These are phyloP conservation scores for Termitomyces sp. DNA, from an alignment of 1,284 basidiomycete genomes.

Conservation along the genomic window DNA sequence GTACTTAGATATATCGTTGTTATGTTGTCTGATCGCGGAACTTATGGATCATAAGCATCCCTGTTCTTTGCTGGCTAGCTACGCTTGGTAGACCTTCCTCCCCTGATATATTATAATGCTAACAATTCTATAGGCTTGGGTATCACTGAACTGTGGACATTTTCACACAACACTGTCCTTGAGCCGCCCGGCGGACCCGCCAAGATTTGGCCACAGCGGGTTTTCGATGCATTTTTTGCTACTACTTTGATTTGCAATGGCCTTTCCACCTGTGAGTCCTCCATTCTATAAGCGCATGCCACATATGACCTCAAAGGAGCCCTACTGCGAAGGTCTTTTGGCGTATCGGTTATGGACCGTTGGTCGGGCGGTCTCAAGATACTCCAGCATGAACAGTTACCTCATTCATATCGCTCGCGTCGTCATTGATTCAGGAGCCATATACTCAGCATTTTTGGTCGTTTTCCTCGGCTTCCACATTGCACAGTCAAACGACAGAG, in stretches of 20 bases:
- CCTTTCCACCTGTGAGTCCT: not conserved
- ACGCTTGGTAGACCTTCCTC: not conserved
- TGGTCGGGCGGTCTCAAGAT: not conserved
- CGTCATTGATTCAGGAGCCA: slow-evolving; percentile 3
- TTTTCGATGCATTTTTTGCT: not conserved
- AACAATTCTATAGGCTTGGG: not conserved
- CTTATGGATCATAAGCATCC: not conserved
- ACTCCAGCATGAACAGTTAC: not conserved
- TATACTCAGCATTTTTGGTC: not conserved
- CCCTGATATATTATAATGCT: not conserved
- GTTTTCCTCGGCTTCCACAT: not conserved
- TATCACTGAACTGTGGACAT: not conserved
- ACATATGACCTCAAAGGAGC: too few species aligned
- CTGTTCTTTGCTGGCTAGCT: not conserved
- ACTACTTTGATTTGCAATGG: slow-evolving; percentile 1
- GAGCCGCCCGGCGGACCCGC: not conserved
- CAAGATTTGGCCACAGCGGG: not conserved
- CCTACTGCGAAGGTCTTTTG: not conserved
- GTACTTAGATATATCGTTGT: slow-evolving; percentile 5
- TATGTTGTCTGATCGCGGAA: slow-evolving; percentile 4
- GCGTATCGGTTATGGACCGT: slow-evolving; percentile 4
- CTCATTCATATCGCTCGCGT: not conserved
- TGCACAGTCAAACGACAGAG: not conserved
- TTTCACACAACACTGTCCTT: not conserved
- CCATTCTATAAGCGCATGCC: not conserved